Base-by-base conservation (phyloP, 2,329 filamentous ascomycete genomes). In the Calonectria honghensis region DNA sequence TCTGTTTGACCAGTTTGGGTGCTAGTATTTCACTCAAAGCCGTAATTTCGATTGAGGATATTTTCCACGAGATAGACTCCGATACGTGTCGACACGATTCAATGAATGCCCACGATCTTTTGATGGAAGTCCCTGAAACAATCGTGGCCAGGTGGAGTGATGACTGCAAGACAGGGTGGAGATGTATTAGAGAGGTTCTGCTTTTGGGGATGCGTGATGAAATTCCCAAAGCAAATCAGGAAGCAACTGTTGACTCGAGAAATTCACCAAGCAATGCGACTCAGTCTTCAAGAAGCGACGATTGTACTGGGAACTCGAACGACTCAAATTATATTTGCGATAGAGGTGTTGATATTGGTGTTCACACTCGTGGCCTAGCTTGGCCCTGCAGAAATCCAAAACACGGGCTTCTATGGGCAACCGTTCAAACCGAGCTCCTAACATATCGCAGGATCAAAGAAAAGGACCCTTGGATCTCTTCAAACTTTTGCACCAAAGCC, bases 351-450 rank as follows among this genome's bases (percentile, higher is more conserved):
- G n/a, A n/a, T n/a, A n/a, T n/a, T n/a, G 6, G 16, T 14, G 13
- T 52, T 7, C 31, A 32, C 31, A 32, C 4, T 32, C 31, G 9
- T 9, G 31, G 31, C 4, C 31, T 5, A 32, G 4, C 1, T 32
- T 1, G 9, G 10, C 68, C 69, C 29, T 76, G 72, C 11, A 41
- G 10, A 2, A 35, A 24, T n/a, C 35, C 54, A n/a, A 29, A 20
- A 32, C 57, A 59, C 0, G 76, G 76, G 0, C 48, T 69, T 16
- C 67, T 77, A 10, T 76, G 74, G 74, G 74, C 74, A 14, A 35
- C 73, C 0, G 66, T 79, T 9, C 76, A 79, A 35, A 57, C 66
- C 0, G 76, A 79, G 52, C 4, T 76, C 0, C 71, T 79, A 1
- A 78, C 76, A 0, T 78, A 79, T 9, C 77, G 77, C 0, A 72